Evolutionary conservation across 139 green algal genomes (phyloP).

Genomic region (Nannochloris sp.): DNA sequence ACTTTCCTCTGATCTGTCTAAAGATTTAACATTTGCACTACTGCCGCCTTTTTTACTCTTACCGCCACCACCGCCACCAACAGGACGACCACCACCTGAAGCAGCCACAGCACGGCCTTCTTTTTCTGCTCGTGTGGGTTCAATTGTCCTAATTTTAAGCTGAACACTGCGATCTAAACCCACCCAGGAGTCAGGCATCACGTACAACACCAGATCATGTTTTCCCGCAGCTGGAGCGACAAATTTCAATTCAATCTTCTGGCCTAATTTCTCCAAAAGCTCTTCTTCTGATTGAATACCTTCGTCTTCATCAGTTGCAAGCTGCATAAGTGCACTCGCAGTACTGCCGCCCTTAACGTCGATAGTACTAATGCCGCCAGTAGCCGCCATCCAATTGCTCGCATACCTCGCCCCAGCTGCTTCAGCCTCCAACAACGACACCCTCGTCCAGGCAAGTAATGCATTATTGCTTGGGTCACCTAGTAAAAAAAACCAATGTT

Average conservation of each 20-base stretch:
- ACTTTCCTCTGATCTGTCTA: slow-evolving; percentile 17
- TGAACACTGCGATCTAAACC: slow-evolving; percentile 60
- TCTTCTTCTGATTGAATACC: neutral
- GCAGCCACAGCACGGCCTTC: slow-evolving; percentile 29
- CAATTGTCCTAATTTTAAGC: slow-evolving; percentile 41
- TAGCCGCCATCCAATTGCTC: neutral
- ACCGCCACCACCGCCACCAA: too few relatives aligned
- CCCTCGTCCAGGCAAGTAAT: slow-evolving; percentile 17
- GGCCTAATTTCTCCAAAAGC: slow-evolving; percentile 25
- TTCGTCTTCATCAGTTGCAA: neutral
- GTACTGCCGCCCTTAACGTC: neutral
- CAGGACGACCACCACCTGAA: neutral
- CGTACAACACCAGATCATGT: slow-evolving; percentile 57
- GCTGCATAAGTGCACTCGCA: neutral
- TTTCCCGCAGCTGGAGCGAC: slow-evolving; percentile 46
- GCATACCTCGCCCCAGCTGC: slow-evolving; percentile 31
- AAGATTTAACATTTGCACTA: neutral
- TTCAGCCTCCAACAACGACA: slow-evolving; percentile 55
- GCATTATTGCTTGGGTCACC: slow-evolving; percentile 47
- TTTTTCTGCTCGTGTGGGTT: slow-evolving; percentile 24
- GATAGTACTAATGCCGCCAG: neutral
- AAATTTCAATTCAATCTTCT: slow-evolving; percentile 70
- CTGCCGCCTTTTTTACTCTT: neutral
- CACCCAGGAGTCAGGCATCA: slow-evolving; percentile 79
- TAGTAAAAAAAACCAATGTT: slow-evolving; percentile 69